A percentile compares a stretch with the other conserved stretches of the same genome.
These are phyloP conservation scores for Lactarius vividus DNA, from an alignment of 768 basidiomycete genomes.

Conservation along the genomic window DNA sequence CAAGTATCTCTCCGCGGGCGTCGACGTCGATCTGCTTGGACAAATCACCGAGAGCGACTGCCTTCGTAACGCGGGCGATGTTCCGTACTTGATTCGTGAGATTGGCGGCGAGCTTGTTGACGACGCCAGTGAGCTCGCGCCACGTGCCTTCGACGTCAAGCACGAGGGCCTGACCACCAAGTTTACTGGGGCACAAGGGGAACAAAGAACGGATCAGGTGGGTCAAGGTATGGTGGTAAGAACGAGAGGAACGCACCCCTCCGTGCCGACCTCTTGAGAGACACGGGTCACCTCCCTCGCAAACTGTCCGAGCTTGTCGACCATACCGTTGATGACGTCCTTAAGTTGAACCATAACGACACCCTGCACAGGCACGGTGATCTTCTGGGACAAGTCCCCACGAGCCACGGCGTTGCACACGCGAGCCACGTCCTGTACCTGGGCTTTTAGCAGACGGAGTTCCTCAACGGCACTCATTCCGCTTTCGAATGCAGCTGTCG, in stretches of 20 bases:
- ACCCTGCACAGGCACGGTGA: conserved; percentile 50
- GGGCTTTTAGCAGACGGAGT: conserved; percentile 70
- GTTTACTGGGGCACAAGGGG: conserved; percentile 45
- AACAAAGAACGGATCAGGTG: background rate
- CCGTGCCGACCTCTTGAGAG: conserved; percentile 76
- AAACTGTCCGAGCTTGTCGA: conserved; percentile 71
- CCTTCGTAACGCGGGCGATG: conserved; percentile 57
- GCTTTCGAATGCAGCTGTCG: conserved; percentile 49
- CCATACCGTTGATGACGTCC: conserved; percentile 48
- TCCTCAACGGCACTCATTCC: conserved; percentile 68
- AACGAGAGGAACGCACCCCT: conserved; percentile 34
- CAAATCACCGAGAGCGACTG: conserved; percentile 84
- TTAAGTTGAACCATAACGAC: conserved; percentile 51
- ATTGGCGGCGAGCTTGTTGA: conserved; percentile 75
- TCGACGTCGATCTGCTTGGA: conserved; percentile 88
- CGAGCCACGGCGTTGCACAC: conserved; percentile 52
- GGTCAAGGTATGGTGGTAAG: conserved; percentile 27
- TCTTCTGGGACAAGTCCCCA: conserved; percentile 50
- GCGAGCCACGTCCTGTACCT: conserved; percentile 61
- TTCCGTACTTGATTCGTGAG: conserved; percentile 54
- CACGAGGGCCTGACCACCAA: conserved; percentile 82
- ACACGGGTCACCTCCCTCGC: conserved; percentile 86
- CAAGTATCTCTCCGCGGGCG: conserved; percentile 81
- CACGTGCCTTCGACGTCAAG: conserved; percentile 86
- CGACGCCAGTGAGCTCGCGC: conserved; percentile 75